phyloP scores from a whole-genome alignment of 768 basidiomycete species.

The Pulveroboletus ravenelii region DNA sequence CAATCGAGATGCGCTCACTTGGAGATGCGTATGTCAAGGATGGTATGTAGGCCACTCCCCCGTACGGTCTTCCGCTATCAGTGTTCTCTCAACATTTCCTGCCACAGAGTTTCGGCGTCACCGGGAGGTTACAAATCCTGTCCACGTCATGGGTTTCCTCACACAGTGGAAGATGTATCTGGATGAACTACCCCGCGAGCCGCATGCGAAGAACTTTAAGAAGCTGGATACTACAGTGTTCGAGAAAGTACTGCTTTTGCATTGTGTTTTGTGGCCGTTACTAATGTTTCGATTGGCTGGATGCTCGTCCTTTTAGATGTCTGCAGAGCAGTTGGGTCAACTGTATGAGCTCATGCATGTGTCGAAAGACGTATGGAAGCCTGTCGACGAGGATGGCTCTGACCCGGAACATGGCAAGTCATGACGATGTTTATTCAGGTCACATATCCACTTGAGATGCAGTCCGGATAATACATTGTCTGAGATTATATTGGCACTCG shows the following conservation, averaged over 20 bases:
- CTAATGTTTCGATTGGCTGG: not conserved
- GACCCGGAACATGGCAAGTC: constrained; percentile 7
- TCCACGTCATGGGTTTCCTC: constrained; percentile 91
- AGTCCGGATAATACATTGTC: constrained; percentile 3
- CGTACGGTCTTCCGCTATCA: not conserved
- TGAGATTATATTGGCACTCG: not conserved
- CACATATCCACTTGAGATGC: constrained; percentile 3
- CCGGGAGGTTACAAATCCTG: constrained; percentile 71
- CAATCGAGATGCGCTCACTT: constrained; percentile 74
- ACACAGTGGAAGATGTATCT: constrained; percentile 95
- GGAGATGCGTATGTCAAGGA: constrained; percentile 85
- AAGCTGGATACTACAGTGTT: constrained; percentile 65
- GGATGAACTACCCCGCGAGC: constrained; percentile 55
- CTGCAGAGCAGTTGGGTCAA: constrained; percentile 86
- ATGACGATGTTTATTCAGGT: constrained; percentile 5
- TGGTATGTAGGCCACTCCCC: constrained; percentile 37
- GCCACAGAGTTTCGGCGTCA: constrained; percentile 84
- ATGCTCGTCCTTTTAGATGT: constrained; percentile 53
- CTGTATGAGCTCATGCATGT: constrained; percentile 93
- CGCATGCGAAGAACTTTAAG: constrained; percentile 45
- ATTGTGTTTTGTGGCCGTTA: not conserved
- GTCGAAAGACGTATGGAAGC: constrained; percentile 84
- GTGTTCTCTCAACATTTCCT: constrained; percentile 3
- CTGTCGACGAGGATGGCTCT: constrained; percentile 26
- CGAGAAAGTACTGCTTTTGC: constrained; percentile 56